Percentiles rank a stretch among this genome's conserved stretches.
phyloP scores from a whole-genome alignment of 1,139 yeast species.

The Debaryomyces fabryi region DNA sequence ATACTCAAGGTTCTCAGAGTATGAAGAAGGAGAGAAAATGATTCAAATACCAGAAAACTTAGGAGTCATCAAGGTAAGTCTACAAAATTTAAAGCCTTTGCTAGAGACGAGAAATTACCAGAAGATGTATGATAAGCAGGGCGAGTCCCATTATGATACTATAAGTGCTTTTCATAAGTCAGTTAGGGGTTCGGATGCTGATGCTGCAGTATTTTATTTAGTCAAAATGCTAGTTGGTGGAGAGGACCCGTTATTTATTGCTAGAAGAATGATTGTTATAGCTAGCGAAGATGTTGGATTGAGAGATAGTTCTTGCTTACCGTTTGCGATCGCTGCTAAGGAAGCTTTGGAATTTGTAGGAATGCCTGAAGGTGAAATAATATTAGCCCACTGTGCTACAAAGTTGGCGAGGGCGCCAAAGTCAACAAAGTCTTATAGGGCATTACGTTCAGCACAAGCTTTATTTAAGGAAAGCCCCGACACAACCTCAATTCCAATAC shows the following conservation, averaged over 20 bases:
- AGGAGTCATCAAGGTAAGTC: conserved; percentile 36
- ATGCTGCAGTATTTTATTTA: conserved; percentile 85
- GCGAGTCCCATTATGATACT: conserved; percentile 92
- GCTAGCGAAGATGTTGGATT: conserved; percentile 92
- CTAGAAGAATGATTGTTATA: conserved; percentile 87
- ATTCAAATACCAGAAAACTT: conserved; percentile 20
- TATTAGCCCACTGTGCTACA: conserved; percentile 89
- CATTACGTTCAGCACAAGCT: conserved; percentile 66
- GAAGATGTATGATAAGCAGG: conserved; percentile 78
- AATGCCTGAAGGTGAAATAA: conserved; percentile 91
- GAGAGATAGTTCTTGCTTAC: conserved; percentile 79
- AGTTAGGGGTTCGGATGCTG: conserved; percentile 82
- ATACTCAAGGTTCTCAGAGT: conserved; percentile 19
- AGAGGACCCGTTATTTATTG: conserved; percentile 91
- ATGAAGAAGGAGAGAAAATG: conserved; percentile 22
- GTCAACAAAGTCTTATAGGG: conserved; percentile 82
- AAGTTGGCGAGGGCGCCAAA: conserved; percentile 85
- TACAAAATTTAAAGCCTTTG: conserved; percentile 42
- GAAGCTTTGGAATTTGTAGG: conserved; percentile 93
- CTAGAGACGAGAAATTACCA: conserved; percentile 47
- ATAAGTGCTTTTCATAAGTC: conserved; percentile 94
- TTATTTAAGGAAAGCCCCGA: conserved; percentile 62
- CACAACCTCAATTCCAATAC: conserved; percentile 66
- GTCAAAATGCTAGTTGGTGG: conserved; percentile 90
- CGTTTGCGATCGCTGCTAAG: conserved; percentile 83